phyloP scores from a whole-genome alignment of 148 eudicot genomes.

The Limonium bicolor region DNA sequence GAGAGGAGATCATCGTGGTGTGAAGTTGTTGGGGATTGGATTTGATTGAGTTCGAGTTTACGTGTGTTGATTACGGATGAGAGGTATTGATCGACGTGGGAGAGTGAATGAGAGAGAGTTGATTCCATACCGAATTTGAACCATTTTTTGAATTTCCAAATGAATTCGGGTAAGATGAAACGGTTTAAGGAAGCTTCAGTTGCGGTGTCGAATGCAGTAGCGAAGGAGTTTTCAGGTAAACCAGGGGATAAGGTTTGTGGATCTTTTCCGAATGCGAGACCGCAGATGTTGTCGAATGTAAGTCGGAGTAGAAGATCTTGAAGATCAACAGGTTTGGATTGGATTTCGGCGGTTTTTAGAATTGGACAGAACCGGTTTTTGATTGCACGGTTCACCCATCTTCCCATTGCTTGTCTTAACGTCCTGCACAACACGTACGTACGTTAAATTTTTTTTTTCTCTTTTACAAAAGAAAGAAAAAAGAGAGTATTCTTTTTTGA shows the following conservation, averaged over 20 bases:
- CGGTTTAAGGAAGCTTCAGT: conserved; percentile 76
- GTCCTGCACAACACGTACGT: too few relatives aligned
- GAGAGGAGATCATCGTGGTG: conserved; percentile 52
- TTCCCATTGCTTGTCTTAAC: conserved; percentile 80
- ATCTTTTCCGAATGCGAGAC: conserved; percentile 77
- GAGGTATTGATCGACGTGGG: conserved; percentile 62
- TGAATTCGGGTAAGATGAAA: conserved; percentile 60
- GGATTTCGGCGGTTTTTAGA: conserved; percentile 41
- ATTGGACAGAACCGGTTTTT: conserved; percentile 49
- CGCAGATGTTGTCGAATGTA: conserved; percentile 88
- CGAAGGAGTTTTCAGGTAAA: conserved; percentile 51
- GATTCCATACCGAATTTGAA: conserved; percentile 65
- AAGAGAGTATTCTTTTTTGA: neutral
- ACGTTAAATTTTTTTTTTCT: too few relatives aligned
- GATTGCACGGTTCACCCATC: conserved; percentile 89
- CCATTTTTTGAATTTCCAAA: conserved; percentile 70
- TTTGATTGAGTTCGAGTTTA: conserved; percentile 41
- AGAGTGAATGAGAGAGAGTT: conserved; percentile 32
- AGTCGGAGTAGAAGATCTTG: conserved; percentile 79
- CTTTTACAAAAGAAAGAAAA: neutral
- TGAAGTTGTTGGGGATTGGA: conserved; percentile 17
- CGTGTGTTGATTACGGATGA: conserved; percentile 47
- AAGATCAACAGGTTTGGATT: conserved; percentile 46
- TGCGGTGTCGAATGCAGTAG: conserved; percentile 68
- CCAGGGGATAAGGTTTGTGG: conserved; percentile 61